Conservation (phyloP, 2,329 filamentous ascomycete genomes). For the Epichloe gansuensis region DNA sequence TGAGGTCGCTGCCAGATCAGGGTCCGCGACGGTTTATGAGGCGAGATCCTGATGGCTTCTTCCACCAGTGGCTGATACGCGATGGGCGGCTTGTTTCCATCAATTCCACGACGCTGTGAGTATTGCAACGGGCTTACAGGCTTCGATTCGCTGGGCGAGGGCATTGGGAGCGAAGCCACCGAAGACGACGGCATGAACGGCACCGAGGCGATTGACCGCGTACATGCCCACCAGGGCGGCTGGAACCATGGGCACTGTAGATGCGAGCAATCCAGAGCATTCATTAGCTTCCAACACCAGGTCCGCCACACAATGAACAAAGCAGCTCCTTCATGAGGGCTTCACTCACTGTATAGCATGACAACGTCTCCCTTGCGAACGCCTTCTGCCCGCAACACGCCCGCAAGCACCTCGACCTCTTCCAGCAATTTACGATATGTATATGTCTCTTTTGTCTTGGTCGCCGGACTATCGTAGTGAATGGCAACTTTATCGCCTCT, state of each 20-base stretch:
- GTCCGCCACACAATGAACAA: constrained; percentile 3
- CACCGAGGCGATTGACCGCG: constrained; percentile 68
- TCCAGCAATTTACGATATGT: constrained; percentile 66
- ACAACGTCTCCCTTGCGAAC: constrained; percentile 78
- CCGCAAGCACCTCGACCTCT: constrained; percentile 73
- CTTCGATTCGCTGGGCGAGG: constrained; percentile 79
- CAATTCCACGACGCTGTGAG: constrained; percentile 83
- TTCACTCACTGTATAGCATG: constrained; percentile 65
- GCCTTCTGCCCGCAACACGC: constrained; percentile 69
- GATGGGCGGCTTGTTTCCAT: constrained; percentile 68
- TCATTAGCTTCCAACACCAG: background rate
- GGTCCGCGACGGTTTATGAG: constrained; percentile 59
- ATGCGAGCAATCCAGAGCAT: background rate
- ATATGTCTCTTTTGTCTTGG: constrained; percentile 54
- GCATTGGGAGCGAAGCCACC: constrained; percentile 77
- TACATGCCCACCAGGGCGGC: constrained; percentile 78
- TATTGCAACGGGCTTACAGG: constrained; percentile 60
- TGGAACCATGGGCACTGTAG: constrained; percentile 84
- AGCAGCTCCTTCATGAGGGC: background rate
- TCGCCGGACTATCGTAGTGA: constrained; percentile 80
- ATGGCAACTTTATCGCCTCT: constrained; percentile 64
- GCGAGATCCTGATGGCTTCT: constrained; percentile 55
- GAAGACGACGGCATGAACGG: constrained; percentile 85
- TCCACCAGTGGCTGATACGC: constrained; percentile 68
- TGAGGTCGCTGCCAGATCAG: constrained; percentile 79